Base-by-base conservation (phyloP, 176 grass and related monocot species). In the Zoysia japonica region DNA sequence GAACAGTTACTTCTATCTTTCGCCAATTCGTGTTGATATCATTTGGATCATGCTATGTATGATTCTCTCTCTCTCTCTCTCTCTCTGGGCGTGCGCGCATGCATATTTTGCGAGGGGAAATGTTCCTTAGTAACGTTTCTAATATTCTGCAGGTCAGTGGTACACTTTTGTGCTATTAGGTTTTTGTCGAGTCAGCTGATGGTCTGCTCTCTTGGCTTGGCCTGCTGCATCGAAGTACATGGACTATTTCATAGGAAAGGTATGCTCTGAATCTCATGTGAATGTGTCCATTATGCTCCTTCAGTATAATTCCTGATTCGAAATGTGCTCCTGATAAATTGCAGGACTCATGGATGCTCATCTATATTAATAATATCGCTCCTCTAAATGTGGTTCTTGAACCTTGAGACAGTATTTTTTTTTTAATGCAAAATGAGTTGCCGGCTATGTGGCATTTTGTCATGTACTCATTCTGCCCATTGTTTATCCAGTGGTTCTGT, bases 1-100 rank as follows among this genome's bases (percentile, higher is more conserved):
- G 73, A 76, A 47, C 55, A 61, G 56, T 75, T 76, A n/a, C 55
- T 76, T 36, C 1, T 36, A 60, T 11, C 41, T 43, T 43, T 61
- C 1, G 11, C 46, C 28, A 12, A 11, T 70, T 14, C 5, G 5
- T 61, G 11, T 3, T 61, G 40, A 35, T 17, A 46, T 45, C 6
- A 13, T 2, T n/a, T 75, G 9, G 11, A 60, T 19, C 10, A 61
- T 60, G 2, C 40, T 61, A 75, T 46, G 54, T 75, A 75, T 75
- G 72, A 13, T 47, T 46, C 11, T 15, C 39, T 45, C 17, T 35
- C 54, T 61, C 17, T 8, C 13, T 42, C 9, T 45, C 3, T 47
- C 2, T 19, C 9, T 69, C 8, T 70, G 9, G 46, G 9, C 17
- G 2, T 53, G 12, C 15, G 15, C 12, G 14, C 4, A 3, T 45